Percentiles rank a stretch among this genome's conserved stretches.
Evolutionary conservation across 2,329 filamentous ascomycete genomes (phyloP).

Genomic region (Diaporthe nobilis): DNA sequence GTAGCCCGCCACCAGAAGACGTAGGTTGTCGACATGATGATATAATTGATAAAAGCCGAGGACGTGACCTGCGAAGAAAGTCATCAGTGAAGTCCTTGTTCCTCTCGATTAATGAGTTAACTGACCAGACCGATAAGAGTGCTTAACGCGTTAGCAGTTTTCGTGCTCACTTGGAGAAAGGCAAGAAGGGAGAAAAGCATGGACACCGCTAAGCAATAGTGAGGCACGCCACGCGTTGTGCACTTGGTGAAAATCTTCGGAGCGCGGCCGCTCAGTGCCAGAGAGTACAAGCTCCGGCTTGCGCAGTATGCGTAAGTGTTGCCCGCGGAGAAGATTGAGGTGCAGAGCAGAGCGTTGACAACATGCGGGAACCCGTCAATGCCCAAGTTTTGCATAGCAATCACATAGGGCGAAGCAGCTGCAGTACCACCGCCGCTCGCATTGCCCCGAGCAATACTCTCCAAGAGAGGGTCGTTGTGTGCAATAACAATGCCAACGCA

Average conservation of each 20-base stretch:
- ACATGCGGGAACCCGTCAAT: slow-evolving; percentile 68
- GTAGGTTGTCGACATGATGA: slow-evolving; percentile 54
- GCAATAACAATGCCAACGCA: slow-evolving; percentile 74
- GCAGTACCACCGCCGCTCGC: slow-evolving; percentile 54
- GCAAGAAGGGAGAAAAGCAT: slow-evolving; percentile 65
- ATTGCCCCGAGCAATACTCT: slow-evolving; percentile 61
- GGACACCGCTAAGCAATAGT: slow-evolving; percentile 68
- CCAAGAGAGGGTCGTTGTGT: slow-evolving; percentile 70
- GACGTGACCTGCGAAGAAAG: too few species aligned
- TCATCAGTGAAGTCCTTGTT: too few species aligned
- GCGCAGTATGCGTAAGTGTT: slow-evolving; percentile 41
- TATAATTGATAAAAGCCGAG: slow-evolving; percentile 72
- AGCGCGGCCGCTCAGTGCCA: slow-evolving; percentile 38
- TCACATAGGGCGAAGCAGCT: slow-evolving; percentile 73
- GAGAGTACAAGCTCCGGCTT: slow-evolving; percentile 35
- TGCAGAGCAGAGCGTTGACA: slow-evolving; percentile 64
- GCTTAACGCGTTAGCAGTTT: too few species aligned
- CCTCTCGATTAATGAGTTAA: too few species aligned
- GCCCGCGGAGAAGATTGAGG: slow-evolving; percentile 40
- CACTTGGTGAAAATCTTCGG: slow-evolving; percentile 66
- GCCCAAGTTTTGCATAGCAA: slow-evolving; percentile 69
- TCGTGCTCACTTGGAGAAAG: slow-evolving; percentile 48
- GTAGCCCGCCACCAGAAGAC: slow-evolving; percentile 36
- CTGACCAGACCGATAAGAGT: too few species aligned
- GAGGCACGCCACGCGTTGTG: slow-evolving; percentile 72